Evolutionary conservation across 805 yeast genomes (phyloP).

Genomic region (Scheffersomyces spartinae): DNA sequence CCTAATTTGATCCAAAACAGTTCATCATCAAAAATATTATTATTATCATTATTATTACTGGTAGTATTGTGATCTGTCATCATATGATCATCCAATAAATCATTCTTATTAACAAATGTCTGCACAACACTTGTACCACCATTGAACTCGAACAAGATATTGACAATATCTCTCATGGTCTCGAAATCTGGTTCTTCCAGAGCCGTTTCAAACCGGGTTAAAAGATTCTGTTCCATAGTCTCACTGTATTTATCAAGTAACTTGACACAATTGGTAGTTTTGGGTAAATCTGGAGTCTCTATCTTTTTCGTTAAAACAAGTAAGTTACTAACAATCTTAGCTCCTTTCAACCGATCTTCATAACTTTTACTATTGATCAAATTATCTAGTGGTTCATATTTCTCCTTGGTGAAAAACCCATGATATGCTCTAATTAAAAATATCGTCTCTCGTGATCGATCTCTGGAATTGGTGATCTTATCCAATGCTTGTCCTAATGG

Average conservation of each 20-base stretch:
- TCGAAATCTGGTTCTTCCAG: constrained; percentile 55
- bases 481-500: constrained; percentile 64
- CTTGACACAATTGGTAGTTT: constrained; percentile 22
- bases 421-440: constrained; percentile 68
- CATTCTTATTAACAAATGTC: constrained; percentile 71
- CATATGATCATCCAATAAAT: constrained; percentile 49
- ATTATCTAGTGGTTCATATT: constrained; percentile 43
- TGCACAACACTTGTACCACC: constrained; percentile 78
- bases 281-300: constrained; percentile 40
- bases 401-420: constrained; percentile 52
- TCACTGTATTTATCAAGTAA: constrained; percentile 63
- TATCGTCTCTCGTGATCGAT: constrained; percentile 60
- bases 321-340: constrained; percentile 55
- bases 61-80: too few species aligned
- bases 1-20: constrained; percentile 47
- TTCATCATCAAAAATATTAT: constrained; percentile 28
- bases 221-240: constrained; percentile 57
- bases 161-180: constrained; percentile 69
- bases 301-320: constrained; percentile 55
- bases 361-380: constrained; percentile 36
- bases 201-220: constrained; percentile 64
- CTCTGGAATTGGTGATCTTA: constrained; percentile 59
- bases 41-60: constrained; percentile 29
- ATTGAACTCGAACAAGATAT: constrained; percentile 65
- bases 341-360: constrained; percentile 54